Base-by-base conservation (phyloP, 345 rosid species). In the Murraya koenigii region DNA sequence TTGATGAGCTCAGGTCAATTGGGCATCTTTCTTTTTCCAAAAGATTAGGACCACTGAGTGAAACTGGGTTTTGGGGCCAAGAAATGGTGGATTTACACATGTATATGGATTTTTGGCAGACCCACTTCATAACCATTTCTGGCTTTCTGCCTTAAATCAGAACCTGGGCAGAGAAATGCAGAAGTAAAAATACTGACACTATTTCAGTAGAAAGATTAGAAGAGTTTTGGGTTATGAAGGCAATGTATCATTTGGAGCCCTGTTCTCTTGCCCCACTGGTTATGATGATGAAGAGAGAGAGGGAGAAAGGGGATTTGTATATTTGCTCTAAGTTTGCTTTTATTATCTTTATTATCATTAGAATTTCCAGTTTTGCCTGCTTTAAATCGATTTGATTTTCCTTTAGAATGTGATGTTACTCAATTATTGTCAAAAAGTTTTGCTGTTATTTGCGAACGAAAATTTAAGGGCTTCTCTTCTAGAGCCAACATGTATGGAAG, bases 131-230 rank as follows among this genome's bases (percentile, higher is more conserved):
- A 28, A 73, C 76, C 63, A 66, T 63, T 58, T 62, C 64, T 70
- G 77, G 52, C 80, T 63, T 58, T 62, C 64, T 70, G 77, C 59
- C 80, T 39, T 9, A 23, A 23, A n/a, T 28, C 78, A 72, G 68
- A 64, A 82, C 84, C 85, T 80, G 80, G 62, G 75, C 82, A 78
- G 82, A 58, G 68, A 74, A 69, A 71, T 55, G 41, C 84, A 78
- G 80, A 70, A 56, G 64, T 59, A 63, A 72, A 63, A 39, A 75
- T 39, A 72, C 84, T 78, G 85, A 80, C 85, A 77, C 70, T 14
- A 66, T 58, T 62, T 63, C 72, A 75, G 36, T 74, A 66, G 52
- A 71, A 71, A 80, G 62, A 62, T 77, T 66, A 39, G 56, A 71
- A 70, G 49, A 52, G 74, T 32, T 66, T 41, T 54, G 54, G 47